Evolutionary conservation across 177 flowering plant species (phyloP).

Genomic region (Vitis hybrid): DNA sequence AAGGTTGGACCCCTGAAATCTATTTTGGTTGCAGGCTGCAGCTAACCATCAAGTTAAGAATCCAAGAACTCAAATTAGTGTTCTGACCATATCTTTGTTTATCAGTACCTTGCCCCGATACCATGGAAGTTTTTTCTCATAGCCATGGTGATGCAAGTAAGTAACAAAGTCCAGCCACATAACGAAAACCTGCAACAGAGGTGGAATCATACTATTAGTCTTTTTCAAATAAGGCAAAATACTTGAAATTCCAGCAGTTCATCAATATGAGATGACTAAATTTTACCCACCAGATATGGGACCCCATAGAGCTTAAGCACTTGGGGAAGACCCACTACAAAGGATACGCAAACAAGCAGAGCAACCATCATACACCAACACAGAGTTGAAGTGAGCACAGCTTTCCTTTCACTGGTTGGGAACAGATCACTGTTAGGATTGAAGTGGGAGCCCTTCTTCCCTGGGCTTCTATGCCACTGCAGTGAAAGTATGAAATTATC

Average conservation of each 20-base stretch:
- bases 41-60: too few species aligned
- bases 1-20: too few species aligned
- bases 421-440: conserved; percentile 51
- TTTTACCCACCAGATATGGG: conserved; percentile 42
- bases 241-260: not conserved
- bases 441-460: conserved; percentile 57
- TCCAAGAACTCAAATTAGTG: too few species aligned
- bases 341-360: conserved; percentile 34
- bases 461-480: conserved; percentile 65
- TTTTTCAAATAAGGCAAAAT: not conserved
- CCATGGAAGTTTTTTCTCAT: conserved; percentile 68
- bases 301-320: conserved; percentile 44
- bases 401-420: conserved; percentile 36
- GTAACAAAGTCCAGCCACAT: conserved; percentile 64
- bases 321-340: conserved; percentile 32
- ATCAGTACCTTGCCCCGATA: conserved; percentile 58
- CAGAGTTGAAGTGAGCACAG: conserved; percentile 37
- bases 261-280: not conserved
- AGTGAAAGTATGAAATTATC: not conserved
- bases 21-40: too few species aligned
- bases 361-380: conserved; percentile 52
- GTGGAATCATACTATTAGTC: not conserved
- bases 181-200: conserved; percentile 40
- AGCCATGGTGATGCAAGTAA: conserved; percentile 50
- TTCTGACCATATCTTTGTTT: too few species aligned